Conservation (phyloP, 768 basidiomycete species). For the Russula compacta region DNA sequence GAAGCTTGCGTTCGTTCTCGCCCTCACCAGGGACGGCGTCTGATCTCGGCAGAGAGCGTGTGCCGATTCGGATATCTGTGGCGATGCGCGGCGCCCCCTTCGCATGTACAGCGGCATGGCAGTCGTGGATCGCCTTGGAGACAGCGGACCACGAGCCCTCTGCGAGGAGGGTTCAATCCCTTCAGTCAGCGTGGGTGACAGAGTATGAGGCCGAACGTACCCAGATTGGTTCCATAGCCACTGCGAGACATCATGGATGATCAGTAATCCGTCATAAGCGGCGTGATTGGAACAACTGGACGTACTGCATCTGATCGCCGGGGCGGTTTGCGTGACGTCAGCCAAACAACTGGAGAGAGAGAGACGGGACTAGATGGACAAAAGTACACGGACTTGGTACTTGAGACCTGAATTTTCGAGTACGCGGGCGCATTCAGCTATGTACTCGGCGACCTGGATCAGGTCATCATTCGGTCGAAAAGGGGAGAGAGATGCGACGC, state of each 20-base stretch:
- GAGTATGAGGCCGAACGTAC: constrained; percentile 28
- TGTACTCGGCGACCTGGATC: constrained; percentile 60
- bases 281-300: neutral
- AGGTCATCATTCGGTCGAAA: neutral
- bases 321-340: neutral
- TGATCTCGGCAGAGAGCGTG: constrained; percentile 38
- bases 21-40: constrained; percentile 56
- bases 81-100: constrained; percentile 68
- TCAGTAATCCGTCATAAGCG: neutral
- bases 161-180: neutral
- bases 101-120: constrained; percentile 79
- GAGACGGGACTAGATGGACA: neutral
- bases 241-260: constrained; percentile 29
- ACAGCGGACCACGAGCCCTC: constrained; percentile 87
- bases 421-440: constrained; percentile 75
- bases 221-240: constrained; percentile 89
- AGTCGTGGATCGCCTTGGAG: constrained; percentile 79
- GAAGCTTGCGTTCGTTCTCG: constrained; percentile 65
- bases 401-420: constrained; percentile 76
- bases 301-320: constrained; percentile 57
- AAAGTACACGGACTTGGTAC: constrained; percentile 55
- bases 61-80: constrained; percentile 94
- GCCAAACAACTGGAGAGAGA: neutral
- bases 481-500: neutral
- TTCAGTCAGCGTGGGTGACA: neutral